Percentiles rank a stretch among this genome's conserved stretches.
phyloP scores from a whole-genome alignment of 345 rosid genomes.

The Eucalyptus dawsonii region DNA sequence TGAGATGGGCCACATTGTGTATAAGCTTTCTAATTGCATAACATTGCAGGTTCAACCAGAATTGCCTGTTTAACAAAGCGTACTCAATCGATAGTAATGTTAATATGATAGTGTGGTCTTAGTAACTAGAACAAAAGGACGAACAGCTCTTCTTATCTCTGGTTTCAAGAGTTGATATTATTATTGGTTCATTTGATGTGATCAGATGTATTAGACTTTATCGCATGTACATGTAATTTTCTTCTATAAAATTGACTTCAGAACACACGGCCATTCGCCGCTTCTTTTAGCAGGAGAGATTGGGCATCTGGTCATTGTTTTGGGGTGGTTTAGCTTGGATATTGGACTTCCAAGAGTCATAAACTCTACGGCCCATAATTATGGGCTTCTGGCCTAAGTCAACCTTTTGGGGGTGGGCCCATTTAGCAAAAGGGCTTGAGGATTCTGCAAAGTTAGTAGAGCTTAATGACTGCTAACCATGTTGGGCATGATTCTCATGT shows the following conservation, averaged over 20 bases:
- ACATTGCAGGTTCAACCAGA: not conserved
- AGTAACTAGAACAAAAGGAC: not conserved
- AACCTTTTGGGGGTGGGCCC: not conserved
- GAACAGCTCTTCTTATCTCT: not conserved
- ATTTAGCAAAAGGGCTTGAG: not conserved
- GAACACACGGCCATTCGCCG: not conserved
- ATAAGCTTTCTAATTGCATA: constrained; percentile 8
- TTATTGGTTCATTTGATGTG: not conserved
- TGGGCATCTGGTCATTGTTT: not conserved
- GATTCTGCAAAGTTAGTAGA: not conserved
- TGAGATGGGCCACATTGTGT: constrained; percentile 4
- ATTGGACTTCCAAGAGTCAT: not conserved
- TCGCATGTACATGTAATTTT: not conserved
- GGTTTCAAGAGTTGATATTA: not conserved
- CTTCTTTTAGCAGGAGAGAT: not conserved
- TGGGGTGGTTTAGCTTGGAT: not conserved
- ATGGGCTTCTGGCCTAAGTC: not conserved
- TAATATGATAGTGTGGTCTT: not conserved
- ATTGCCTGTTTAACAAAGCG: not conserved
- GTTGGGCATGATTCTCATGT: not conserved
- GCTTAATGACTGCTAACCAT: not conserved
- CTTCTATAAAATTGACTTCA: not conserved
- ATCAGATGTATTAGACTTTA: not conserved
- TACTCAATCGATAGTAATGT: not conserved
- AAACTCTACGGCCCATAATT: not conserved